Evolutionary conservation across 257 asterid species (phyloP).

Genomic region (Datura wrightii): DNA sequence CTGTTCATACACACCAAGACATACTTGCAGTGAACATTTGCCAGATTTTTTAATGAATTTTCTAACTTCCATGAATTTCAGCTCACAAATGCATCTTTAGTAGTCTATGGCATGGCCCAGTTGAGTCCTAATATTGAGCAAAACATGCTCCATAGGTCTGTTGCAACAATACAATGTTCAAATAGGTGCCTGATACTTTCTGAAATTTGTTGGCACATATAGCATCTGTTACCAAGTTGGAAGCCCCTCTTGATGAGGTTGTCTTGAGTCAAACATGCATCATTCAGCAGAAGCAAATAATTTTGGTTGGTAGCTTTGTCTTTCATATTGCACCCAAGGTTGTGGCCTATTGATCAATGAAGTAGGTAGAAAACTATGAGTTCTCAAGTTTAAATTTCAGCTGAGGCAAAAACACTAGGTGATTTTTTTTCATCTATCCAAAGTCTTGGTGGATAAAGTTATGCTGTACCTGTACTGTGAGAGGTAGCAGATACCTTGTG

Average conservation of each 20-base stretch:
- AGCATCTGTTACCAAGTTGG: neutral
- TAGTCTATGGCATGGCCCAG: neutral
- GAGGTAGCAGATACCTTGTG: no score
- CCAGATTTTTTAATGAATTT: neutral
- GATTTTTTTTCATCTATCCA: no score
- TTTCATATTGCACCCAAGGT: neutral
- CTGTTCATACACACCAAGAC: neutral
- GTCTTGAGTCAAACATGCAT: neutral
- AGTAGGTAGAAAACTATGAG: no score
- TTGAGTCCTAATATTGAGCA: neutral
- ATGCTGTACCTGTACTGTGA: no score
- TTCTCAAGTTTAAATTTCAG: no score
- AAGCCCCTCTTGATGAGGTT: neutral
- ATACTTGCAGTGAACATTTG: neutral
- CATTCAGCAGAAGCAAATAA: neutral
- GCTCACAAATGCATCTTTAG: neutral
- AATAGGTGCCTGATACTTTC: neutral
- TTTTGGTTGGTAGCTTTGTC: neutral
- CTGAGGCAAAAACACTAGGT: no score
- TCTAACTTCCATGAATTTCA: neutral
- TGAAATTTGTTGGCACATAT: neutral
- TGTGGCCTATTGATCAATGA: neutral
- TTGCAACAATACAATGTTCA: neutral
- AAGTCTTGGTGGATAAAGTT: no score
- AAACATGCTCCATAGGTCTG: constrained; percentile 4